Base-by-base conservation (phyloP, 352 stramenopile genomes). In the Phytophthora lateralis region DNA sequence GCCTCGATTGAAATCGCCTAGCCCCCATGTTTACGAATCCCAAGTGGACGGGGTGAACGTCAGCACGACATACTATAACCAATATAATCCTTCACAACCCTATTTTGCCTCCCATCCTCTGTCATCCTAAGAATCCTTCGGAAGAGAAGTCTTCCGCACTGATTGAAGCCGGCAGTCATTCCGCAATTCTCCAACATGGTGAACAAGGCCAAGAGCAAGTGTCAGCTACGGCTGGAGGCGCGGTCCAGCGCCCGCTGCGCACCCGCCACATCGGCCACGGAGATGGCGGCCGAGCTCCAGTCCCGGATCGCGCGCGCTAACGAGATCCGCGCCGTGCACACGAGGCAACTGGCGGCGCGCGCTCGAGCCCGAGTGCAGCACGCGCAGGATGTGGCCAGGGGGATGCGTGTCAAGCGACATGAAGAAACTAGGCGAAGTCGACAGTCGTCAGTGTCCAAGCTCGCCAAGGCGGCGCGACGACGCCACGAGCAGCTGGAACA, bases 101-200 rank as follows among this genome's bases (percentile, higher is more conserved):
- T 9, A 14, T 11, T 9, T 43, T 56, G 14, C 53, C 43, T 30
- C 26, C 26, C 7, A 62, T 42, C 50, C 20, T 38, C 43, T 24
- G 21, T 30, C 26, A 30, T 30, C 26, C 26, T 30, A 30, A 30
- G 26, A 30, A 9, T 30, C 26, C 26, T 43, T 50, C 37, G 59
- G 43, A 17, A 60, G 32, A 66, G 49, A 55, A 54, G 42, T 46
- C 60, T 85, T 55, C 86, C 95, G 57, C 81, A 97, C 12, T 24
- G 21, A 24, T 30, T 41, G 35, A 41, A 41, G 35, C 11, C 35
- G 35, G 8, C 35, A 41, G 12, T 18, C 50, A 65, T 85, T 55
- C 88, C 93, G 57, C 81, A 97, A 54, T 75, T 84, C 71, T 24
- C 29, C 38, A 21, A 4, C 7, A 89, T 90, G 80, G 78, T 71